These are phyloP conservation scores for Diaporthe citriasiana DNA, from an alignment of 2,329 filamentous ascomycete species.

Conservation along the genomic window DNA sequence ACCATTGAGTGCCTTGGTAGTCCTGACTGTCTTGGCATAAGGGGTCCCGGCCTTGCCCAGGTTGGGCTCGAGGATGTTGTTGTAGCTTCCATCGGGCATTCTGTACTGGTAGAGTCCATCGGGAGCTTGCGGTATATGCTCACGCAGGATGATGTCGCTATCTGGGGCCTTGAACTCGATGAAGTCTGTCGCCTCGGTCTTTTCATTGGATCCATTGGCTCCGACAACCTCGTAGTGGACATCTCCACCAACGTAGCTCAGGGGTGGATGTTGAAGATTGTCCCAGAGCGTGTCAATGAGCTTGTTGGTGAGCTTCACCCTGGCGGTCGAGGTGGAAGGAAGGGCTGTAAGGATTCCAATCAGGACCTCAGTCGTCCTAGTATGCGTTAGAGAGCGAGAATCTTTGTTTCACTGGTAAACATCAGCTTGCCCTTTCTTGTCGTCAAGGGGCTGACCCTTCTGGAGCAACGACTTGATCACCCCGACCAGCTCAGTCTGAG, in stretches of 20 bases:
- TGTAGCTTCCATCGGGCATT: slow-evolving; percentile 37
- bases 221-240: slow-evolving; percentile 53
- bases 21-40: slow-evolving; percentile 73
- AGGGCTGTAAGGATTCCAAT: slow-evolving; percentile 57
- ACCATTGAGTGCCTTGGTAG: slow-evolving; percentile 58
- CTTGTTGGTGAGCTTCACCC: slow-evolving; percentile 60
- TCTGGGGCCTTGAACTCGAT: slow-evolving; percentile 56
- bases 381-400: slow-evolving; percentile 37
- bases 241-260: slow-evolving; percentile 51
- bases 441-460: slow-evolving; percentile 16
- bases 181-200: slow-evolving; percentile 51
- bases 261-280: slow-evolving; percentile 67
- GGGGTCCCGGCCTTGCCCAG: slow-evolving; percentile 76
- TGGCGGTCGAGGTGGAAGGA: slow-evolving; percentile 51
- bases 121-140: slow-evolving; percentile 56
- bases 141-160: slow-evolving; percentile 2
- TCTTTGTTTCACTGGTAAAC: background rate
- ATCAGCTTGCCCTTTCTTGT: slow-evolving; percentile 18
- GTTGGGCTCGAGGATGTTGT: slow-evolving; percentile 74
- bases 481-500: slow-evolving; percentile 47
- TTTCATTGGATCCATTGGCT: slow-evolving; percentile 54
- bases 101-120: slow-evolving; percentile 51
- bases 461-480: slow-evolving; percentile 43
- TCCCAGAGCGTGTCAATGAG: slow-evolving; percentile 68
- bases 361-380: slow-evolving; percentile 57